Conservation (phyloP, 2,329 filamentous ascomycete genomes). For the Ascochyta clinopodiicola region DNA sequence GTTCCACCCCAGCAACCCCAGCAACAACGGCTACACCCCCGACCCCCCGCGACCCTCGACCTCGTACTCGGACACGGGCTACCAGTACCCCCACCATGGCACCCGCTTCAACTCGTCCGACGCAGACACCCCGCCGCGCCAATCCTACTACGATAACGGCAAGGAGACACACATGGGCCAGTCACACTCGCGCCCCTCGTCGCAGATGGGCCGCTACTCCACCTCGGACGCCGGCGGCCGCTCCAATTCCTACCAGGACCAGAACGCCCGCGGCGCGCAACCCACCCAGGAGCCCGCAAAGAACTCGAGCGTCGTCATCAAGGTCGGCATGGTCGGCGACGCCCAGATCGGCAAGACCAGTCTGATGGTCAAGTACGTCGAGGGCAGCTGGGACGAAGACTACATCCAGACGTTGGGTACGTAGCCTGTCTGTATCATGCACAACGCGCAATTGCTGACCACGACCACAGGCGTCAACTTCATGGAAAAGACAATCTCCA, state of each 20-base stretch:
- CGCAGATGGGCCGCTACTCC: conserved; percentile 57
- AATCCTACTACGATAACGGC: conserved; percentile 40
- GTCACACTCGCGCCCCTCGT: conserved; percentile 55
- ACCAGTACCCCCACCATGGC: conserved; percentile 48
- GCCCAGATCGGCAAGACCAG: conserved; percentile 99
- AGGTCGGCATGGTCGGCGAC: conserved; percentile 99
- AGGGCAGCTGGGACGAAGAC: conserved; percentile 99
- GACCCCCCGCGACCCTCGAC: conserved; percentile 59
- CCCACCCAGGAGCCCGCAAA: conserved; percentile 51
- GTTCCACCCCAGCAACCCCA: conserved; percentile 39
- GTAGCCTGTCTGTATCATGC: conserved; percentile 21
- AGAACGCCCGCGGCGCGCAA: conserved; percentile 52
- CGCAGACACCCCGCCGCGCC: conserved; percentile 52
- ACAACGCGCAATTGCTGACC: conserved; percentile 21
- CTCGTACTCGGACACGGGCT: conserved; percentile 59
- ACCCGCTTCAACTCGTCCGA: conserved; percentile 56
- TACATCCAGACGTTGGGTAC: conserved; percentile 95
- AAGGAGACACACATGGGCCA: conserved; percentile 47
- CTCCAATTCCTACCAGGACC: conserved; percentile 56
- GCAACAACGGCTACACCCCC: conserved; percentile 47
- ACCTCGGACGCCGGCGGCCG: conserved; percentile 51
- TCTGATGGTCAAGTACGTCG: conserved; percentile 99
- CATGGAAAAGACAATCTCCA: conserved; percentile 99
- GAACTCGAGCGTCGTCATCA: conserved; percentile 84
- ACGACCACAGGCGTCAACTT: conserved; percentile 83